These are phyloP conservation scores for Nicotiana sylvestris DNA, from an alignment of 257 asterid genomes.

Conservation along the genomic window DNA sequence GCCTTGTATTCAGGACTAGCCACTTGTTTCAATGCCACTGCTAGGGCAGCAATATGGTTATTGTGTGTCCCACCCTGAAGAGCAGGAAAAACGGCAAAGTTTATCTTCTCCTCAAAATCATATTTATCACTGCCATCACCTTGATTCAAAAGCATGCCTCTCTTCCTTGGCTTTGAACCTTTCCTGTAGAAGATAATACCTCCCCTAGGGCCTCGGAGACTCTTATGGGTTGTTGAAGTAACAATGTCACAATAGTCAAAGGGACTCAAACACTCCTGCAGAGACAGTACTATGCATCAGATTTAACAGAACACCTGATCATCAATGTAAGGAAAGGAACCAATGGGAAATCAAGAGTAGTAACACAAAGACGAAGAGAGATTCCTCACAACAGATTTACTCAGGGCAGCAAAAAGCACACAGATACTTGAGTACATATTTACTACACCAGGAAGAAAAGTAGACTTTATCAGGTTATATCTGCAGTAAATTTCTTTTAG, in stretches of 20 bases:
- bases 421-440: background rate
- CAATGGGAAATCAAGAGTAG: background rate
- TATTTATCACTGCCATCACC: conserved; percentile 61
- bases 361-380: background rate
- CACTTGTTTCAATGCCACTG: conserved; percentile 78
- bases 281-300: background rate
- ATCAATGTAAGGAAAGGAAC: background rate
- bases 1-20: conserved; percentile 64
- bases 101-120: conserved; percentile 83
- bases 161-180: conserved; percentile 74
- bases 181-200: conserved; percentile 78
- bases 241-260: conserved; percentile 73
- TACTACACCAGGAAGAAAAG: too few relatives aligned
- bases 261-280: conserved; percentile 77
- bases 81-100: conserved; percentile 79
- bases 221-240: conserved; percentile 82
- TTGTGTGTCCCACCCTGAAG: conserved; percentile 91
- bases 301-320: background rate
- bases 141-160: conserved; percentile 64
- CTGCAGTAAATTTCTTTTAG: background rate
- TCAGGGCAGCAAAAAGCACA: background rate
- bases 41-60: conserved; percentile 82
- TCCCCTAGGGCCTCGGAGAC: conserved; percentile 94
- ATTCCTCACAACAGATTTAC: background rate
- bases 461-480: too few relatives aligned